phyloP scores from a whole-genome alignment of 164 flowering plant genomes.

The Vitis rotundifolia region DNA sequence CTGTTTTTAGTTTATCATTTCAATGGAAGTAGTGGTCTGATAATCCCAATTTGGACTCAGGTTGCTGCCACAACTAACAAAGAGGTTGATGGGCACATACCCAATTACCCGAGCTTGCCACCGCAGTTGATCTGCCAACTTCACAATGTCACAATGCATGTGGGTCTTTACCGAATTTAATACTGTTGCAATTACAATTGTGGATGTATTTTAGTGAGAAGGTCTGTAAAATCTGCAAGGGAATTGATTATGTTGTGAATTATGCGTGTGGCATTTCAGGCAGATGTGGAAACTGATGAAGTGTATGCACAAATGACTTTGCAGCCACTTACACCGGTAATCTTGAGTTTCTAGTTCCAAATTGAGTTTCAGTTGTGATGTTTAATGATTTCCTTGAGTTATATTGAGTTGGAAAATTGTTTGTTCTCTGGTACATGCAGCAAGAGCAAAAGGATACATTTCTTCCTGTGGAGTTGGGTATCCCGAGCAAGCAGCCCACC shows the following conservation, averaged over 20 bases:
- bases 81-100: slow-evolving; percentile 79
- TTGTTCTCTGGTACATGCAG: slow-evolving; percentile 26
- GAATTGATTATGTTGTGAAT: background rate
- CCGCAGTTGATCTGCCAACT: slow-evolving; percentile 88
- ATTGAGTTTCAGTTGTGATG: background rate
- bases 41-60: slow-evolving; percentile 26
- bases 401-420: background rate
- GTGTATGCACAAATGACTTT: slow-evolving; percentile 90
- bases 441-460: slow-evolving; percentile 85
- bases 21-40: background rate
- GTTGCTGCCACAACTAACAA: slow-evolving; percentile 84
- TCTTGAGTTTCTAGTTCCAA: background rate
- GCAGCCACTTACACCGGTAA: slow-evolving; percentile 80
- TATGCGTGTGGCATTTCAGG: slow-evolving; percentile 47
- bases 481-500: slow-evolving; percentile 81
- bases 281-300: slow-evolving; percentile 91
- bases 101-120: slow-evolving; percentile 82
- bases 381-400: background rate
- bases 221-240: background rate
- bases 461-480: slow-evolving; percentile 71
- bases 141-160: slow-evolving; percentile 92
- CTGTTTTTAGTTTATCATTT: background rate
- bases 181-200: background rate
- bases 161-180: slow-evolving; percentile 28
- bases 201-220: background rate